Evolutionary conservation across 306 rosid species (phyloP).

Genomic region (Fragaria iinumae): DNA sequence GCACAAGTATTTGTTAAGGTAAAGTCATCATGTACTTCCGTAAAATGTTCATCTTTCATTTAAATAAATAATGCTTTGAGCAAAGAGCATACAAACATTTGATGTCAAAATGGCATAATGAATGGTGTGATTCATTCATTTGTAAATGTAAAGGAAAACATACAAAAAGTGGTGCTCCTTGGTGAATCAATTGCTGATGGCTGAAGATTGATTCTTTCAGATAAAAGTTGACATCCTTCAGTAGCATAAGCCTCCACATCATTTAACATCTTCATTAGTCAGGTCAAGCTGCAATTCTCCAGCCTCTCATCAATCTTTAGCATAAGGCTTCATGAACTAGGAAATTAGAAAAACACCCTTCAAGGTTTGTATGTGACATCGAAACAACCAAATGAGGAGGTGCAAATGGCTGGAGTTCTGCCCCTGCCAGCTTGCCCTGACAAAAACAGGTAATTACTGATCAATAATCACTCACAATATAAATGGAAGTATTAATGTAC

Average conservation of each 20-base stretch:
- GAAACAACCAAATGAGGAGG: neutral
- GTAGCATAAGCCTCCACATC: neutral
- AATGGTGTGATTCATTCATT: conserved; percentile 4
- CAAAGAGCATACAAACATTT: neutral
- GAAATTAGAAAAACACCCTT: neutral
- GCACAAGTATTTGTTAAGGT: neutral
- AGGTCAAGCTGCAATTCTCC: neutral
- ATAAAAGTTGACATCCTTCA: neutral
- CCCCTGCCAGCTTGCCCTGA: neutral
- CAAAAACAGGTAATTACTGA: neutral
- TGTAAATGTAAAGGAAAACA: neutral
- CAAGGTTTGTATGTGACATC: neutral
- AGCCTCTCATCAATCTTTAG: neutral
- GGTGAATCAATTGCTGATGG: neutral
- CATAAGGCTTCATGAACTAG: neutral
- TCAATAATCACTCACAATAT: neutral
- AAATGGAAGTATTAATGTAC: neutral
- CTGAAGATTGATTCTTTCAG: neutral
- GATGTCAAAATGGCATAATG: neutral
- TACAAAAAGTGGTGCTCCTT: neutral
- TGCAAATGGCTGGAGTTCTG: neutral
- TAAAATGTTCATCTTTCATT: neutral
- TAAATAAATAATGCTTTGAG: neutral
- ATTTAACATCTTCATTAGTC: neutral
- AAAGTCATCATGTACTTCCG: neutral